These are phyloP conservation scores for Podospora bellae-mahoneyi DNA, from an alignment of 495 filamentous ascomycete genomes.

Conservation along the genomic window DNA sequence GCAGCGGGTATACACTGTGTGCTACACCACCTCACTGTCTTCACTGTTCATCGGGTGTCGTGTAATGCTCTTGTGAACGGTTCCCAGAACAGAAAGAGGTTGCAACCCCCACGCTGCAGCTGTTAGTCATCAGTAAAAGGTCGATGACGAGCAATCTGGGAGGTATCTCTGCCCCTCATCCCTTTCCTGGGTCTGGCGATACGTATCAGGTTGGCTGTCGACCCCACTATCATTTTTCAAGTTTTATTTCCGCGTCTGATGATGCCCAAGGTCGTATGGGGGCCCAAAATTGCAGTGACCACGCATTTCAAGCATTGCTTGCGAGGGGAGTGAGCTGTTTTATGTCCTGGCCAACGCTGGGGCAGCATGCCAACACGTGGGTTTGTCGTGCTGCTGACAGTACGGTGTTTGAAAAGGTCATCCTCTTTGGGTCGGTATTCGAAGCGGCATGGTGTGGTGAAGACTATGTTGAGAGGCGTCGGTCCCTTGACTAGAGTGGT, in stretches of 20 bases:
- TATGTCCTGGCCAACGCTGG: not conserved
- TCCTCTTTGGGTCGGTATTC: not conserved
- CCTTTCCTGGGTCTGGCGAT: not conserved
- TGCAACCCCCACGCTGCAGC: slow-evolving; percentile 2
- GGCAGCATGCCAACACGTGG: not conserved
- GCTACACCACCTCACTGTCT: not conserved
- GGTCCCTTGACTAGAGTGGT: not conserved
- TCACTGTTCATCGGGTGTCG: not conserved
- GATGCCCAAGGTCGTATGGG: slow-evolving; percentile 1
- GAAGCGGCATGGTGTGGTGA: slow-evolving; percentile 1
- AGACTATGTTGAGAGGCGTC: not conserved
- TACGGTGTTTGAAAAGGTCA: not conserved
- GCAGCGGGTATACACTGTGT: slow-evolving; percentile 1
- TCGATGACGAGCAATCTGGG: not conserved
- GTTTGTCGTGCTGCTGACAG: not conserved
- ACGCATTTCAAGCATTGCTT: slow-evolving; percentile 2
- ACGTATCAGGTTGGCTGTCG: not conserved
- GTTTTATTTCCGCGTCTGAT: slow-evolving; percentile 2
- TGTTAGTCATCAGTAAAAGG: slow-evolving; percentile 1
- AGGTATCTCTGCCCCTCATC: not conserved
- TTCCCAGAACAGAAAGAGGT: not conserved
- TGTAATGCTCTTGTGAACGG: not conserved
- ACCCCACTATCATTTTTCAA: not conserved
- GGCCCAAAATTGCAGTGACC: slow-evolving; percentile 1
- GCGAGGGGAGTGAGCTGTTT: not conserved